phyloP scores from a whole-genome alignment of 2,329 filamentous ascomycete genomes.

The Fusarium goolgardi region DNA sequence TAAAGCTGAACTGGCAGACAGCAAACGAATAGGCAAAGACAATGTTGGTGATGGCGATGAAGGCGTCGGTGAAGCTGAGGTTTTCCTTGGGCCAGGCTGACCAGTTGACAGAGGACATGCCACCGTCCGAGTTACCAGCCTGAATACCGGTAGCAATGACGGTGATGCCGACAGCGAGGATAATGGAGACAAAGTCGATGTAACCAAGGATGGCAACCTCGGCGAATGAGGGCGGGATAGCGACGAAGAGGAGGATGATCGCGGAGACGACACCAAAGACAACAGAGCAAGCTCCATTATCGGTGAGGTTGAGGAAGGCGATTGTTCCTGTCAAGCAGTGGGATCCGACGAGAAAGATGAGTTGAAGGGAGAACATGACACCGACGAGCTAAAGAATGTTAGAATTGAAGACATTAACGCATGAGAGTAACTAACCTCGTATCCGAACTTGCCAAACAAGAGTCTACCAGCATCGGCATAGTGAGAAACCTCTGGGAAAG shows the following conservation, averaged over 20 bases:
- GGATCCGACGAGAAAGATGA: slow-evolving; percentile 77
- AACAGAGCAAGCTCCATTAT: slow-evolving; percentile 62
- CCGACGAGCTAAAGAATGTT: slow-evolving; percentile 59
- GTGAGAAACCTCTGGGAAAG: slow-evolving; percentile 68
- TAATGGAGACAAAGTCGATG: slow-evolving; percentile 70
- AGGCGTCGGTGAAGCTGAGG: slow-evolving; percentile 64
- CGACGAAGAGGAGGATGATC: slow-evolving; percentile 59
- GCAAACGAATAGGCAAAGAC: slow-evolving; percentile 74
- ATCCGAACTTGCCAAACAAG: slow-evolving; percentile 68
- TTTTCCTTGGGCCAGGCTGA: slow-evolving; percentile 60
- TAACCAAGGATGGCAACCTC: slow-evolving; percentile 63
- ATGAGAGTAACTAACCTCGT: slow-evolving; percentile 55
- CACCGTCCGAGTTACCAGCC: slow-evolving; percentile 48
- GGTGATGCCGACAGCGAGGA: slow-evolving; percentile 71
- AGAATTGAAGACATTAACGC: neutral
- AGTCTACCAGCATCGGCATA: slow-evolving; percentile 76
- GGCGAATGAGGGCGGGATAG: slow-evolving; percentile 61
- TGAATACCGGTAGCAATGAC: slow-evolving; percentile 73
- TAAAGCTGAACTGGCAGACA: slow-evolving; percentile 64
- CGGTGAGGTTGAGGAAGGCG: slow-evolving; percentile 73
- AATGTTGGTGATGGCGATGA: slow-evolving; percentile 74
- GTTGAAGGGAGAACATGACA: slow-evolving; percentile 69
- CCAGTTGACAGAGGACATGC: slow-evolving; percentile 53
- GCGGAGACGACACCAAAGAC: slow-evolving; percentile 60
- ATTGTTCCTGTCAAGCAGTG: slow-evolving; percentile 78